Conservation (phyloP, 2,329 filamentous ascomycete genomes). For the Fusarium heterosporum region DNA sequence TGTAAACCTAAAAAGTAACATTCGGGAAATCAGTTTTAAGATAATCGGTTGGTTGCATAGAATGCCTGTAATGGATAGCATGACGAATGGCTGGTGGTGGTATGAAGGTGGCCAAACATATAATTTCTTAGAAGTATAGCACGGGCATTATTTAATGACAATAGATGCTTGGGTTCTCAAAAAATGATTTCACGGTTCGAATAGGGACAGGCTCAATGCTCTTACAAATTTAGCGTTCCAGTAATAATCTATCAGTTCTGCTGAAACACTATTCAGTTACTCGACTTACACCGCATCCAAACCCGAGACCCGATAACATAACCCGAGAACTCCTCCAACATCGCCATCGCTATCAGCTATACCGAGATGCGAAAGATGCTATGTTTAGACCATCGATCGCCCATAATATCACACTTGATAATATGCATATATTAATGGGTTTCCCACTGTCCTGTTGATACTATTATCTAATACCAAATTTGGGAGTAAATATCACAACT, state of each 20-base stretch:
- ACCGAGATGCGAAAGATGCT: constrained; percentile 26
- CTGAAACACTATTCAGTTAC: background rate
- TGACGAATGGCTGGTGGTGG: background rate
- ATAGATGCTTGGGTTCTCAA: background rate
- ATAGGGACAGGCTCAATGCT: background rate
- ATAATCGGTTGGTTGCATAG: too few relatives aligned
- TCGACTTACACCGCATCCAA: constrained; percentile 3
- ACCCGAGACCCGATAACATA: constrained; percentile 39
- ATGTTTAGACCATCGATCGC: background rate
- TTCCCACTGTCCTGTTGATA: background rate
- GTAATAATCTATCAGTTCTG: background rate
- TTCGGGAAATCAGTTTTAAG: too few relatives aligned
- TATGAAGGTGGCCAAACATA: background rate
- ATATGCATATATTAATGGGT: background rate
- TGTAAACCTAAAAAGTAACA: too few relatives aligned
- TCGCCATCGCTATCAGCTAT: background rate
- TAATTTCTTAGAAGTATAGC: background rate
- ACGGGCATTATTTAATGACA: background rate
- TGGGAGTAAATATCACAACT: background rate
- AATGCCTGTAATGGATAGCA: too few relatives aligned
- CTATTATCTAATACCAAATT: background rate
- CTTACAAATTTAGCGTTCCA: background rate
- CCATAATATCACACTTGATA: background rate
- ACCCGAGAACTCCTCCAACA: constrained; percentile 23
- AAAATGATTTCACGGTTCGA: too few relatives aligned